These are phyloP conservation scores for Stemphylium lycopersici DNA, from an alignment of 2,329 filamentous ascomycete species.

Conservation along the genomic window DNA sequence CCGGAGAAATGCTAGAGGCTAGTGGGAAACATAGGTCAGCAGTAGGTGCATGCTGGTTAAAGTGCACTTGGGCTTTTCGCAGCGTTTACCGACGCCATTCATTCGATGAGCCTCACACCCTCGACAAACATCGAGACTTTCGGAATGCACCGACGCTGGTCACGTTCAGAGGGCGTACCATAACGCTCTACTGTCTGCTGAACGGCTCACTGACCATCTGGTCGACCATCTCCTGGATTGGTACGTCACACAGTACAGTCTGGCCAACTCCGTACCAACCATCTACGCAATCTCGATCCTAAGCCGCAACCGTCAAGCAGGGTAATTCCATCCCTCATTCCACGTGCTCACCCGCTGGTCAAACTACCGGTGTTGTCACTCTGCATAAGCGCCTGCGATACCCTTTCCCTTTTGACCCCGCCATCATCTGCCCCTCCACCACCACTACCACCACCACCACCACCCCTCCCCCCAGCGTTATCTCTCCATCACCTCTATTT, in stretches of 20 bases:
- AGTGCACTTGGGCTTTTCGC: neutral
- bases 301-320: neutral
- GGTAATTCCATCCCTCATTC: neutral
- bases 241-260: neutral
- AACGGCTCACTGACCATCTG: no score
- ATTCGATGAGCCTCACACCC: neutral
- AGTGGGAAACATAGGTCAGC: neutral
- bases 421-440: neutral
- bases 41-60: neutral
- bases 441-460: neutral
- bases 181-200: neutral
- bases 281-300: slow-evolving; percentile 1
- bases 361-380: slow-evolving; percentile 2
- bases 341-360: slow-evolving; percentile 2
- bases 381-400: slow-evolving; percentile 15
- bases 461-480: neutral
- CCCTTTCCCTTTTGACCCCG: neutral
- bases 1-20: neutral
- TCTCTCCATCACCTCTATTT: no score
- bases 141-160: neutral
- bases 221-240: no score
- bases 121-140: neutral
- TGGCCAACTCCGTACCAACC: neutral
- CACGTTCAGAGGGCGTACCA: neutral
- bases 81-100: neutral